Base-by-base conservation (phyloP, 148 eudicot genomes). In the Rhododendron henanense region DNA sequence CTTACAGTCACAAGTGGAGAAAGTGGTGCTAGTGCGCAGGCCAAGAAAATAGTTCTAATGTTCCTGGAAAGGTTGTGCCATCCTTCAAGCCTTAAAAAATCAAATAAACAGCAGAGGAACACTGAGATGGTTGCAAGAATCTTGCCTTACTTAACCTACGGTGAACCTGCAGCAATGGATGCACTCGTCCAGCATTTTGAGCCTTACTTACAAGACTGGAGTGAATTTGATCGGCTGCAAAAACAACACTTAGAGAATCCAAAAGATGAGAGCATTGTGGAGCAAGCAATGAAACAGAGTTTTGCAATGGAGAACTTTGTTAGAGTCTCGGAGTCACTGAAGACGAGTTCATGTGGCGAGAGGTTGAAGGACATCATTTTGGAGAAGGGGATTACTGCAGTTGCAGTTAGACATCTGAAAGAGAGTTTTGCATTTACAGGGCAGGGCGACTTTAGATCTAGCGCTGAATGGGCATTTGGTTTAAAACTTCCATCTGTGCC, bases 81-180 rank as follows among this genome's bases (percentile, higher is more conserved):
- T 85, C 95, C 99, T 85, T 89, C 94, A 55, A 93, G 94, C 75
- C 91, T 91, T 86, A 97, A 95, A 87, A 97, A 95, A 89, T 95
- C 99, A 84, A 93, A 88, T 90, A 97, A 95, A 87, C 99, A 97
- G 87, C 99, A 97, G 90, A 92, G 99, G 92, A 97, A 97, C 90
- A 95, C 96, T 45, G 99, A 97, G 90, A 97, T 97, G 99, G 99
- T 97, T 87, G 99, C 99, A 48, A 93, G 99, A 88, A 97, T 97
- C 83, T 91, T 97, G 89, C 99, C 99, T 78, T 95, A 94, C 91
- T 92, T 97, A 89, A 97, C 99, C 31, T 97, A 97, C 71, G 99
- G 99, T 61, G 98, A 97, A 88, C 98, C 96, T 85, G 91, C 93
- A 23, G 99, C 99, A 23, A 95, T 97, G 99, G 99, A 97, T 89